Percentiles rank a stretch among this genome's conserved stretches.
Conservation (phyloP, 1,139 yeast genomes). For the Tardiomyces depauwii region DNA sequence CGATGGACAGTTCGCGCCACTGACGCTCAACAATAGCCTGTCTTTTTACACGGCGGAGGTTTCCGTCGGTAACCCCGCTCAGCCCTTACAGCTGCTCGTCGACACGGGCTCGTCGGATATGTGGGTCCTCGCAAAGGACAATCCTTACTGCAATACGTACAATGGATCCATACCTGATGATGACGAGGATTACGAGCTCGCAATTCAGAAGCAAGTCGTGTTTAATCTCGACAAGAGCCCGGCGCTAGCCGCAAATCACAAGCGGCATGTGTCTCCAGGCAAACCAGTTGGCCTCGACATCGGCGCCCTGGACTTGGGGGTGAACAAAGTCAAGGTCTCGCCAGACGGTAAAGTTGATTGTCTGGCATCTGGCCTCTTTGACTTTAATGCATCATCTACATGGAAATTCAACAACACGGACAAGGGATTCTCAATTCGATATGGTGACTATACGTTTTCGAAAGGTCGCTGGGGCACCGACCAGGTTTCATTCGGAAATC, state of each 20-base stretch:
- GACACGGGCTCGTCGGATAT: constrained; percentile 37
- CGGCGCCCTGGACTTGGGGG: background rate
- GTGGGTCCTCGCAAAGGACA: constrained; percentile 23
- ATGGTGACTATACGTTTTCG: constrained; percentile 26
- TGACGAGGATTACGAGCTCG: background rate
- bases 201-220: background rate
- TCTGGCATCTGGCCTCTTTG: background rate
- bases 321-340: background rate
- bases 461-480: constrained; percentile 41
- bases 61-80: constrained; percentile 29
- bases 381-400: background rate
- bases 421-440: constrained; percentile 14
- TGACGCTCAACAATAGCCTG: constrained; percentile 9
- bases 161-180: background rate
- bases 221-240: background rate
- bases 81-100: constrained; percentile 23
- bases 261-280: background rate
- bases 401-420: constrained; percentile 3
- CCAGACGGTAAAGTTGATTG: constrained; percentile 24
- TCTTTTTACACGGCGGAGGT: constrained; percentile 27
- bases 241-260: background rate
- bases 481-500: constrained; percentile 21
- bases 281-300: background rate
- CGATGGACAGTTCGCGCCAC: background rate
- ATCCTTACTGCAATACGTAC: constrained; percentile 10